Conservation (phyloP, 805 yeast genomes). For the Brettanomyces nanus region DNA sequence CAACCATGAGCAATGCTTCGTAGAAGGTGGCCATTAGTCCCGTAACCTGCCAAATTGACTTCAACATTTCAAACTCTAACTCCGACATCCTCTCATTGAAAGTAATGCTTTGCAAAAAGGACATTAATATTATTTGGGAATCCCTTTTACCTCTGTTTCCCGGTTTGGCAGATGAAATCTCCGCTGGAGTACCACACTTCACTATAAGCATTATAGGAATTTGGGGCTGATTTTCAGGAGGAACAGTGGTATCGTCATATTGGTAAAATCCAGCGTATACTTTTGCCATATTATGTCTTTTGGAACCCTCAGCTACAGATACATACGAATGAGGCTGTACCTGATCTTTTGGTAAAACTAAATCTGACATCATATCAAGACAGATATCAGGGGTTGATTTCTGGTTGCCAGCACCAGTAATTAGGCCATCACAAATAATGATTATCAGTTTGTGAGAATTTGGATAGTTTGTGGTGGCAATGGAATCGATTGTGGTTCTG, state of each 20-base stretch:
- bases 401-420: conserved; percentile 92
- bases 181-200: conserved; percentile 83
- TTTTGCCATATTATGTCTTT: conserved; percentile 97
- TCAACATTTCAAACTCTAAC: conserved; percentile 70
- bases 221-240: conserved; percentile 74
- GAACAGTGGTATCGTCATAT: conserved; percentile 69
- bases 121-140: conserved; percentile 85
- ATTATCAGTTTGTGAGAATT: conserved; percentile 85
- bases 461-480: conserved; percentile 93
- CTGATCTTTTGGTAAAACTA: conserved; percentile 61
- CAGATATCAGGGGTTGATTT: conserved; percentile 84
- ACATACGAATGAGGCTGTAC: conserved; percentile 83
- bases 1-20: conserved; percentile 84
- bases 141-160: conserved; percentile 97
- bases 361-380: conserved; percentile 77
- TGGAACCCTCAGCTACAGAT: conserved; percentile 89
- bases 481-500: conserved; percentile 82
- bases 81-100: conserved; percentile 94
- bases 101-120: conserved; percentile 77
- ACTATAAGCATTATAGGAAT: conserved; percentile 74
- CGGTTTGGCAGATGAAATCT: conserved; percentile 62
- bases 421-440: conserved; percentile 86
- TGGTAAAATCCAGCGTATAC: conserved; percentile 91
- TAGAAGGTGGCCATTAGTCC: conserved; percentile 79
- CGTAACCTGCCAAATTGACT: conserved; percentile 71